phyloP scores from a whole-genome alignment of 2,329 filamentous ascomycete species.

The Fusarium sp. region DNA sequence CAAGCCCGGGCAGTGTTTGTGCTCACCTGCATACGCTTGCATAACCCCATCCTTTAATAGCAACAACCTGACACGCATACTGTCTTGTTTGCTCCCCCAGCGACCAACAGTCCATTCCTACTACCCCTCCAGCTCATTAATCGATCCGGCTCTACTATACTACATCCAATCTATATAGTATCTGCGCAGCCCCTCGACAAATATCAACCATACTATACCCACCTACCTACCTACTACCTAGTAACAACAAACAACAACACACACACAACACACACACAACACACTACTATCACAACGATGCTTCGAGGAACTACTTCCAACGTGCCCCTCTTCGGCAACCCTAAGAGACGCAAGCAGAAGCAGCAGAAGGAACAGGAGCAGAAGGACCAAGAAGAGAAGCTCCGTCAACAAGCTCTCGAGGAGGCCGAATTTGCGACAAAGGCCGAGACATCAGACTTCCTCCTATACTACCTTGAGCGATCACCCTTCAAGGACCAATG shows the following conservation, averaged over 20 bases:
- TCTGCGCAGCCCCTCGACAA: neutral
- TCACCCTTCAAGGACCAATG: constrained; percentile 46
- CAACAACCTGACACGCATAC: constrained; percentile 39
- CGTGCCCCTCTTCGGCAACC: constrained; percentile 46
- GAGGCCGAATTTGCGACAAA: constrained; percentile 52
- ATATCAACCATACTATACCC: neutral
- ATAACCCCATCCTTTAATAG: constrained; percentile 31
- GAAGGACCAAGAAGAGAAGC: constrained; percentile 38
- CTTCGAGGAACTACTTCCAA: constrained; percentile 42
- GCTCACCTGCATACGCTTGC: constrained; percentile 25
- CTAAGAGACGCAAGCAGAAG: constrained; percentile 48
- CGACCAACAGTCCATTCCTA: constrained; percentile 22
- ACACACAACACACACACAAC: neutral
- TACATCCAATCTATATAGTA: neutral
- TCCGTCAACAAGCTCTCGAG: constrained; percentile 44
- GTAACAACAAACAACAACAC: neutral
- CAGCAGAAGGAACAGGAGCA: constrained; percentile 45
- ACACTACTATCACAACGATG: constrained; percentile 31
- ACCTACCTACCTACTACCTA: neutral
- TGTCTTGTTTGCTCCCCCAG: constrained; percentile 31
- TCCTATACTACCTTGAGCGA: constrained; percentile 52
- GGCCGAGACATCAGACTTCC: constrained; percentile 51
- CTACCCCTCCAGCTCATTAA: constrained; percentile 21
- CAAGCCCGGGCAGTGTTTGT: constrained; percentile 34
- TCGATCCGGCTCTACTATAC: constrained; percentile 17